Conservation (phyloP, 768 basidiomycete species). For the Pulveroboletus sp. region DNA sequence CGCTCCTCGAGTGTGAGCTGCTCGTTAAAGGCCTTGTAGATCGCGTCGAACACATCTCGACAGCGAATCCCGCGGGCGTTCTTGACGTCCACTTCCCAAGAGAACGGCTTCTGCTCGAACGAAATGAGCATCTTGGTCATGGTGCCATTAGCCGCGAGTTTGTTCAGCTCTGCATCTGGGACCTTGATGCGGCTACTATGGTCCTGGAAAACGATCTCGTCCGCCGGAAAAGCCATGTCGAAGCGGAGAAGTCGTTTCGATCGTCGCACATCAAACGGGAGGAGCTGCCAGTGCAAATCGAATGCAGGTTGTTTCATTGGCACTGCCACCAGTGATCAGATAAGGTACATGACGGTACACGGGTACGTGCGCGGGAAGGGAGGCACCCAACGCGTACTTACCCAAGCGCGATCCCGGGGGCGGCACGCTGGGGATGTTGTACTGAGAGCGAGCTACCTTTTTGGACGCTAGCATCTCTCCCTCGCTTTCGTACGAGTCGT, state of each 20-base stretch:
- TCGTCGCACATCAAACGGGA: conserved; percentile 36
- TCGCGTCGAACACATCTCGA: conserved; percentile 58
- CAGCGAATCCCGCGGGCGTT: conserved; percentile 45
- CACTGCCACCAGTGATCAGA: conserved; percentile 31
- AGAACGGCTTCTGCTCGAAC: conserved; percentile 35
- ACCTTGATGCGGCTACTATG: conserved; percentile 26
- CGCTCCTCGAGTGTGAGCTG: conserved; percentile 47
- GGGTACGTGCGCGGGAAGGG: conserved; percentile 1
- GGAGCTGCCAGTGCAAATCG: conserved; percentile 48
- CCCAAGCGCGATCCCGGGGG: conserved; percentile 27
- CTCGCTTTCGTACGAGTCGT: conserved; percentile 31
- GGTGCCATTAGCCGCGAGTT: conserved; percentile 41
- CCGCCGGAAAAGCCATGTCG: conserved; percentile 48
- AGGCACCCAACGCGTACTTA: conserved; percentile 13
- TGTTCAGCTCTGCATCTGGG: conserved; percentile 38
- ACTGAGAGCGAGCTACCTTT: conserved; percentile 16
- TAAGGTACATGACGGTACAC: conserved; percentile 22
- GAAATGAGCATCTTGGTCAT: conserved; percentile 50
- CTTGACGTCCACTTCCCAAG: conserved; percentile 43
- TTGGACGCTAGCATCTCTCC: conserved; percentile 24
- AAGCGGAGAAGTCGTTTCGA: conserved; percentile 43
- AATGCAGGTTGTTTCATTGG: conserved; percentile 41
- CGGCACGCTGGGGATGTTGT: conserved; percentile 19
- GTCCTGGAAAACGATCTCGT: conserved; percentile 23
- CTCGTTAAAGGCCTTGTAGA: conserved; percentile 47